Evolutionary conservation across 768 basidiomycete species (phyloP).

Genomic region (Coprinellus aureogranulatus): DNA sequence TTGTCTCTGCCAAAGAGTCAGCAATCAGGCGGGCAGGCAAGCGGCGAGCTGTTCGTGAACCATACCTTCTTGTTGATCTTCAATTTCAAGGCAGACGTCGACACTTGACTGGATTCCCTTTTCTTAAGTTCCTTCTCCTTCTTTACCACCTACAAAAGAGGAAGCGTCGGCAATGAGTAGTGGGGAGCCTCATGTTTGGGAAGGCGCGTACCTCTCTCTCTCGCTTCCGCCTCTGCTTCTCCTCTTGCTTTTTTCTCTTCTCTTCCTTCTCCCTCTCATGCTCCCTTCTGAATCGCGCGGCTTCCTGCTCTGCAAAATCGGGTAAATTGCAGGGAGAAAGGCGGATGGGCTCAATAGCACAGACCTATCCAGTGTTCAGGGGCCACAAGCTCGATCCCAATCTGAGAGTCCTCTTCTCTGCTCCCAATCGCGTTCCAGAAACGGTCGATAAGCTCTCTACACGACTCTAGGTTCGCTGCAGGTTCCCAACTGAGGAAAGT

Average conservation of each 20-base stretch:
- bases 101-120: not conserved
- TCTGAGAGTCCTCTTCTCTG: slow-evolving; percentile 53
- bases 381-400: slow-evolving; percentile 46
- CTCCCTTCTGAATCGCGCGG: slow-evolving; percentile 29
- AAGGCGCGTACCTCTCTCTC: slow-evolving; percentile 10
- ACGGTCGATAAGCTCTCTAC: slow-evolving; percentile 55
- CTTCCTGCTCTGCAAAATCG: slow-evolving; percentile 24
- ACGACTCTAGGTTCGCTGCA: slow-evolving; percentile 50
- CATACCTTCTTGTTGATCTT: not conserved
- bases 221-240: not conserved
- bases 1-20: not conserved
- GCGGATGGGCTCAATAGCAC: slow-evolving; percentile 10
- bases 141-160: not conserved
- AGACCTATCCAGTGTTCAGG: slow-evolving; percentile 58
- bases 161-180: not conserved
- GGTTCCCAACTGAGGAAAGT: slow-evolving; percentile 63
- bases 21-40: not conserved
- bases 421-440: slow-evolving; percentile 64
- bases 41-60: not conserved
- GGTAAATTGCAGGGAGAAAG: not conserved
- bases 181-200: no score
- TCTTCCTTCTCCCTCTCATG: slow-evolving; percentile 19
- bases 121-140: not conserved
- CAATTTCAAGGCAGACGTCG: not conserved
- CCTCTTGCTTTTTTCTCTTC: slow-evolving; percentile 3